phyloP scores from a whole-genome alignment of 306 rosid species.

The Corylus heterophylla region DNA sequence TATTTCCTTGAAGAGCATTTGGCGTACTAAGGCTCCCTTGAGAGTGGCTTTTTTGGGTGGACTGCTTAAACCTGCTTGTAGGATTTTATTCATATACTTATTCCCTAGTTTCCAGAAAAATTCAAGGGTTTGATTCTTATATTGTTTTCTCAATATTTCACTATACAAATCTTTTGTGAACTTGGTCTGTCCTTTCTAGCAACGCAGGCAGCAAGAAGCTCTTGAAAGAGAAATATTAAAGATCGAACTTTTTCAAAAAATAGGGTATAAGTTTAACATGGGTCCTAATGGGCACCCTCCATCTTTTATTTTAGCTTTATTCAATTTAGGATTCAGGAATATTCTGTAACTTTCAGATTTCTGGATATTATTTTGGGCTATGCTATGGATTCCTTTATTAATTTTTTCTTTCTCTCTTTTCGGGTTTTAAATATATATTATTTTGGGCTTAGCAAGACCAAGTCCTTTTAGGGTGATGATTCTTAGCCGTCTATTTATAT shows the following conservation, averaged over 20 bases:
- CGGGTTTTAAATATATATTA: neutral
- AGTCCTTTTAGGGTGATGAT: neutral
- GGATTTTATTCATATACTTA: neutral
- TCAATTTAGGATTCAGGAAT: neutral
- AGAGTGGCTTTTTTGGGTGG: too few species aligned
- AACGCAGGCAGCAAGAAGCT: neutral
- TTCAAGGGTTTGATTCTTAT: neutral
- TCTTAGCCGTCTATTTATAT: neutral
- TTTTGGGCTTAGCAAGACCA: neutral
- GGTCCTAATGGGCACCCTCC: neutral
- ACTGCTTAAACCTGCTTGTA: neutral
- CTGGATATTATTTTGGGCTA: neutral
- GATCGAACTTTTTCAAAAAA: neutral
- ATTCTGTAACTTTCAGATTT: neutral
- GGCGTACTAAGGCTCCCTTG: too few species aligned
- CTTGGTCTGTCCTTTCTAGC: neutral
- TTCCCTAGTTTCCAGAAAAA: neutral
- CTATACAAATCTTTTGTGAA: neutral
- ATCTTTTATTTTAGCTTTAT: neutral
- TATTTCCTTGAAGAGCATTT: too few species aligned
- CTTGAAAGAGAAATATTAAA: neutral
- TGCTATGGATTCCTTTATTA: neutral
- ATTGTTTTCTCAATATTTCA: neutral
- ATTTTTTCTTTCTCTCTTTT: neutral
- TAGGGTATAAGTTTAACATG: neutral